These are phyloP conservation scores for Pseudocercospora cruenta DNA, from an alignment of 2,329 filamentous ascomycete species.

Conservation along the genomic window DNA sequence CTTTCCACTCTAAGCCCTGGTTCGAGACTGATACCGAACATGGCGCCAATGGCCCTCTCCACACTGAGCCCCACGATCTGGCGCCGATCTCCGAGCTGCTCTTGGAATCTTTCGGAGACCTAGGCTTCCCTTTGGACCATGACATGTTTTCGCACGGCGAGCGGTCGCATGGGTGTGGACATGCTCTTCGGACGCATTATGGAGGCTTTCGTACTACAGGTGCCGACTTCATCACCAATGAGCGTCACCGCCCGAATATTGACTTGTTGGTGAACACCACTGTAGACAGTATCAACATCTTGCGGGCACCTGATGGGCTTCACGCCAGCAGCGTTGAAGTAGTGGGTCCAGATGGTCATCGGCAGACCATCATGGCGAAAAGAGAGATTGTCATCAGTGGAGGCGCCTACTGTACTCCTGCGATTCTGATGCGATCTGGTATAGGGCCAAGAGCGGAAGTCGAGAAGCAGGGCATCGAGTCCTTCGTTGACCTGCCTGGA, in stretches of 20 bases:
- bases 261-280: slow-evolving; percentile 42
- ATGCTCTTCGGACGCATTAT: slow-evolving; percentile 56
- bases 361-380: slow-evolving; percentile 40
- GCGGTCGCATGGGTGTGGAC: slow-evolving; percentile 59
- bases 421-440: slow-evolving; percentile 58
- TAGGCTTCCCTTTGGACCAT: slow-evolving; percentile 27
- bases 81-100: slow-evolving; percentile 28
- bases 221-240: slow-evolving; percentile 55
- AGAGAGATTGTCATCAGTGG: slow-evolving; percentile 42
- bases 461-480: slow-evolving; percentile 47
- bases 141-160: slow-evolving; percentile 45
- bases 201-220: slow-evolving; percentile 57
- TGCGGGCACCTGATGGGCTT: slow-evolving; percentile 56
- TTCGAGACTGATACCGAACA: slow-evolving; percentile 26
- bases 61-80: slow-evolving; percentile 47
- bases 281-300: slow-evolving; percentile 67
- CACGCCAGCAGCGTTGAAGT: slow-evolving; percentile 49
- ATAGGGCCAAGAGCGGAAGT: slow-evolving; percentile 52
- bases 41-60: slow-evolving; percentile 27
- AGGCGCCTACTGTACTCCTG: slow-evolving; percentile 56
- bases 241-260: slow-evolving; percentile 48
- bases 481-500: slow-evolving; percentile 51
- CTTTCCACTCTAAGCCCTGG: slow-evolving; percentile 29
- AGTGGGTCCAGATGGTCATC: slow-evolving; percentile 42
- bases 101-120: slow-evolving; percentile 28